Conservation (phyloP, 2,329 filamentous ascomycete genomes). For the Pseudovirgaria hyperparasitica region DNA sequence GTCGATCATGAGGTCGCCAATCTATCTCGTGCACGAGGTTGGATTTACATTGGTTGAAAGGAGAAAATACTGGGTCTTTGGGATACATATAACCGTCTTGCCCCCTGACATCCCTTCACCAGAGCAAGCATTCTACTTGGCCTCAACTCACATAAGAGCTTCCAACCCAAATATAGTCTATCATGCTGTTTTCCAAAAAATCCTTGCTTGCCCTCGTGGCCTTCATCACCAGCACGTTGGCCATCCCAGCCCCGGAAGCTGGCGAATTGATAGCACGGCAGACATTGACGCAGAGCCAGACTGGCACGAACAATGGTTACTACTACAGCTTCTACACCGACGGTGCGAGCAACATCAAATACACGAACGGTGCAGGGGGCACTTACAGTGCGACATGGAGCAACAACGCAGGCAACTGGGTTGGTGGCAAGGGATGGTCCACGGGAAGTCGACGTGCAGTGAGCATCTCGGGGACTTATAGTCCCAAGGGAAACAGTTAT, state of each 20-base stretch:
- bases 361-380: constrained; percentile 37
- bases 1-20: too few relatives aligned
- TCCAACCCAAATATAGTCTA: too few relatives aligned
- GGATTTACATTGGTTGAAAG: too few relatives aligned
- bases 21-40: too few relatives aligned
- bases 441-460: too few relatives aligned
- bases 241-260: constrained; percentile 20
- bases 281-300: constrained; percentile 27
- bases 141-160: too few relatives aligned
- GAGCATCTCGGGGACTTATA: too few relatives aligned
- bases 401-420: constrained; percentile 36
- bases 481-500: too few relatives aligned
- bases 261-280: constrained; percentile 20
- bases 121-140: too few relatives aligned
- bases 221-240: constrained; percentile 17
- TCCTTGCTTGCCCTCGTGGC: constrained; percentile 23
- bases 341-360: constrained; percentile 31
- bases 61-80: too few relatives aligned
- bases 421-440: constrained; percentile 41
- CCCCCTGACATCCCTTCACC: too few relatives aligned
- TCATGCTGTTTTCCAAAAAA: constrained; percentile 27
- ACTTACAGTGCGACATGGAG: constrained; percentile 34
- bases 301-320: constrained; percentile 38
- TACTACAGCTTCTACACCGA: constrained; percentile 46
- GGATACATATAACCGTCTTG: too few relatives aligned